Evolutionary conservation across 225 moss, liverwort and hornwort species (phyloP).

Genomic region (Thuidium tamariscinum): DNA sequence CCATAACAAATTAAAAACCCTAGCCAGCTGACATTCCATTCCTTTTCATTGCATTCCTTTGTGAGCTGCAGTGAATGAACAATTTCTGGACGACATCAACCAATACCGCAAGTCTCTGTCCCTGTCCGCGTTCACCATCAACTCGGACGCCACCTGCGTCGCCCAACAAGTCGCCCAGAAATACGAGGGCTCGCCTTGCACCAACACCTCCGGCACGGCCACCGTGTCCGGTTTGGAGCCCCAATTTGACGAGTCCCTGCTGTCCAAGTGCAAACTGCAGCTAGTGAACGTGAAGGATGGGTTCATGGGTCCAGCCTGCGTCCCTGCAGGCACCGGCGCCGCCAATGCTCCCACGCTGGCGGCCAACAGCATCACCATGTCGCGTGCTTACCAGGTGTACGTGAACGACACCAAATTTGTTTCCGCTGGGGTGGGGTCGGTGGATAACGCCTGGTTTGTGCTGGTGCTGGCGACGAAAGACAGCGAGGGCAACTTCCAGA

Average conservation of each 20-base stretch:
- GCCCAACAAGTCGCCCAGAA: constrained; percentile 36
- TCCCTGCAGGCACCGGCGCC: constrained; percentile 14
- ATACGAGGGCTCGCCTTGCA: constrained; percentile 28
- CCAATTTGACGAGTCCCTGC: constrained; percentile 14
- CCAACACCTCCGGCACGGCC: constrained; percentile 38
- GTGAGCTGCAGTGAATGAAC: constrained; percentile 5
- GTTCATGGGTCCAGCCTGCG: constrained; percentile 33
- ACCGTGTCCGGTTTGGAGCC: constrained; percentile 19
- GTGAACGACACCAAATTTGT: constrained; percentile 41
- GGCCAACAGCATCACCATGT: constrained; percentile 23
- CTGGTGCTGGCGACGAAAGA: constrained; percentile 43
- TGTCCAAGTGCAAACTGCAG: constrained; percentile 35
- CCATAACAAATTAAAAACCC: neutral
- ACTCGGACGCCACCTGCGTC: constrained; percentile 51
- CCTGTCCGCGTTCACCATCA: constrained; percentile 7
- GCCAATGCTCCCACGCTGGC: constrained; percentile 24
- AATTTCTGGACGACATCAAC: constrained; percentile 32
- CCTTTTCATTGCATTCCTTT: neutral
- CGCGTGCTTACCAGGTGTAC: constrained; percentile 8
- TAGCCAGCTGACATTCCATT: neutral
- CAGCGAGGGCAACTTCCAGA: constrained; percentile 31
- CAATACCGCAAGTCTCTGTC: constrained; percentile 4
- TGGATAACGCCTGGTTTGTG: constrained; percentile 49
- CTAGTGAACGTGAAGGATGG: constrained; percentile 41
- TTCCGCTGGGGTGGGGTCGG: constrained; percentile 50